Evolutionary conservation across 805 yeast genomes (phyloP), one percentile per base, ranked within the genome.

Genomic region (Suhomyces sp.): DNA sequence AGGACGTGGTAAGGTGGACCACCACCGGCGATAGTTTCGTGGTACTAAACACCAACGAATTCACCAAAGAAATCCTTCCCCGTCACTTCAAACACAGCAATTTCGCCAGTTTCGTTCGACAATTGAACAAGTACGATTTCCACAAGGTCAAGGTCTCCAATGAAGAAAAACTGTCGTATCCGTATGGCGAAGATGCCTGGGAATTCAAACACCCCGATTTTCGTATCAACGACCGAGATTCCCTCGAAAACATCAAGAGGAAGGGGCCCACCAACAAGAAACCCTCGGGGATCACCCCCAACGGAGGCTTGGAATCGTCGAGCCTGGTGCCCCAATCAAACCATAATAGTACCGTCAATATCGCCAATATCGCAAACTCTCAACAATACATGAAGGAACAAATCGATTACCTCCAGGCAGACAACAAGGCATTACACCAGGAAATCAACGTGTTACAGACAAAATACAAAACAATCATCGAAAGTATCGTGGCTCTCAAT

Each of bases 141-240:
- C 98, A 93, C 69, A 93, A 93, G 64, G 95, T 93, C 28, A 86
- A 91, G 55, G 70, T 78, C 29, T 68, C 84, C 25, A 76, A 70
- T 39, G 88, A 80, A 47, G 84, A 77, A 42, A 74, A 73, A 48
- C 55, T 52, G 40, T 51, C 43, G 32, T 62, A 70, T 40, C 77
- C 78, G 39, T 79, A 80, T 50, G 85, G 88, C 25, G 88, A 81
- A 38, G 78, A 82, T 58, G 80, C 90, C 14, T 91, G 98, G 97
- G 97, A 91, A 58, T 91, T 93, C 66, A 79, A 81, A 54, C 98
- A 93, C 58, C 95, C 96, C 0, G 87, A 80, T 45, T 93, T 93
- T 60, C 76, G 76, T 46, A 76, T 77, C 21, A 81, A 85, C 58
- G 87, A 87, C 53, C 72, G 77, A 36, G 83, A 79, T n/a, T 79